Evolutionary conservation across 2,329 filamentous ascomycete species (phyloP), one percentile per base, ranked within the genome.

Genomic region (Beauveria medogensis): DNA sequence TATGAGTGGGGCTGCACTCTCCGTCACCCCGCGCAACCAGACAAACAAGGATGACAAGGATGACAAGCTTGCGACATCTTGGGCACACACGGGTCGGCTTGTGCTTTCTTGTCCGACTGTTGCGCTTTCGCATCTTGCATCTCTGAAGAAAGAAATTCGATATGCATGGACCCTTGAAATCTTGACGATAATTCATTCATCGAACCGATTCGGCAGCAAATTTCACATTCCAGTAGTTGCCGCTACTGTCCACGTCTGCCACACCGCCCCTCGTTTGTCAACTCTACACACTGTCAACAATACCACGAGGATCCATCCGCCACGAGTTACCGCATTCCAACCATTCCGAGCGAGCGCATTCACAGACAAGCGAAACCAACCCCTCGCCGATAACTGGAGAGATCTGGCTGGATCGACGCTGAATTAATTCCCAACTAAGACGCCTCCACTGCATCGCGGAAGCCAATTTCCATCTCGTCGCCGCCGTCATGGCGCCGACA

Each of bases 401-500:
- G 30, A 20, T 54, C 16, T 47, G 30, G 10, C 41, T 46, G 12
- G 22, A 47, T 30, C 46, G 54, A 28, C 46, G 54, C 41, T 41
- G 43, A 28, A 44, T 48, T 46, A 30, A 26, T 24, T 34, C 30
- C 55, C 20, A 50, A 40, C 55, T 48, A 30, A 55, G n/a, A 53
- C n/a, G 20, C 41, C 18, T 37, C 22, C 41, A 50, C 55, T 40
- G 37, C 51, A 30, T 51, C 41, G 37, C 43, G 37, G 51, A 48
- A 20, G 48, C 9, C 43, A 46, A 34, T 46, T 64, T 66, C 65
- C 61, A 59, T 52, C 47, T 64, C 61, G 70, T 72, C 72, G 74
- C 69, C 77, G 80, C 80, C 80, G 72, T 70, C 71, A 86, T 86
- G 83, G 82, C 82, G 77, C 80, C 82, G 77, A 74, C 80, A 71